Evolutionary conservation across 1,139 yeast species (phyloP).

Genomic region (Geotrichum siamense): DNA sequence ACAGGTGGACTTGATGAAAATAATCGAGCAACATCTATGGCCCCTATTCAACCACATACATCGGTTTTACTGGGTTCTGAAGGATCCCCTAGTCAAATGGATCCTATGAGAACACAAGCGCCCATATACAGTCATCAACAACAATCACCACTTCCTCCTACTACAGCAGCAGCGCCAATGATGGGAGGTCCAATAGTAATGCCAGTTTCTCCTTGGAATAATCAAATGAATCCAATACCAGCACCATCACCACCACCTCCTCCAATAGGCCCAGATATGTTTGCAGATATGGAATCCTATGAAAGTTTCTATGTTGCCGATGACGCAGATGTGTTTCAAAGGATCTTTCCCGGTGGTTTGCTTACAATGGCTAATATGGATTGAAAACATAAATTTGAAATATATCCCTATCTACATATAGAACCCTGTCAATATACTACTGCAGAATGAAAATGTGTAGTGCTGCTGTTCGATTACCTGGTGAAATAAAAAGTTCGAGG

Average conservation of each 20-base stretch:
- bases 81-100: neutral
- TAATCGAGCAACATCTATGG: neutral
- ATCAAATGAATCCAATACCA: neutral
- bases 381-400: no score
- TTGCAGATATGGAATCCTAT: constrained; percentile 12
- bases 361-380: constrained; percentile 15
- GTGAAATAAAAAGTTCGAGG: no score
- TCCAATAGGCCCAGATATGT: neutral
- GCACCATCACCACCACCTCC: no score
- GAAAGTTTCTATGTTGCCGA: constrained; percentile 16
- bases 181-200: neutral
- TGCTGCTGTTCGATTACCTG: no score
- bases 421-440: no score
- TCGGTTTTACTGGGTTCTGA: neutral
- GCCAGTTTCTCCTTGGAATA: neutral
- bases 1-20: neutral
- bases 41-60: neutral
- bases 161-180: no score
- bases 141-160: no score
- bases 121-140: neutral
- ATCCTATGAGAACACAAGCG: neutral
- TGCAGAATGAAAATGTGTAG: no score
- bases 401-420: no score
- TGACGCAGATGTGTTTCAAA: constrained; percentile 12
- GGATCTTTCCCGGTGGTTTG: constrained; percentile 16